A percentile compares a stretch with the other conserved stretches of the same genome.
Evolutionary conservation across 495 filamentous ascomycete genomes (phyloP).

Genomic region (Lindgomyces ingoldianus): DNA sequence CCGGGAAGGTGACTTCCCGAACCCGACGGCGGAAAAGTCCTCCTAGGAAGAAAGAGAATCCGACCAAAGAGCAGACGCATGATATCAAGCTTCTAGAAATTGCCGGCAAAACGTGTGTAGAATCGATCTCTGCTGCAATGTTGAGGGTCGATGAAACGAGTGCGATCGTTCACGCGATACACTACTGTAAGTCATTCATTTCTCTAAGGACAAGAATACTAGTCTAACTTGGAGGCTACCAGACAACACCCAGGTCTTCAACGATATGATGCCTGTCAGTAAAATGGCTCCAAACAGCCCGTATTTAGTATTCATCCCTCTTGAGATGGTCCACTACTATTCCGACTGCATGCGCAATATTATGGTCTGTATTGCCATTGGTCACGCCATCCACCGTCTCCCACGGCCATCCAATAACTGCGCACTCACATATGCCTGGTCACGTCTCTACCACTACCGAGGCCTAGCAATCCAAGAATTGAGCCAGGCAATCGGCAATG

Average conservation of each 20-base stretch:
- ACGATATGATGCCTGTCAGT: not conserved
- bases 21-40: not conserved
- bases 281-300: constrained; percentile 10
- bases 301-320: not conserved
- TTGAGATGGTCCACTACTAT: not conserved
- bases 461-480: constrained; percentile 5
- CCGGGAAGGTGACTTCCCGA: not conserved
- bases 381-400: not conserved
- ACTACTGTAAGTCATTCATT: not conserved
- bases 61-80: not conserved
- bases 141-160: not conserved
- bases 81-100: no score
- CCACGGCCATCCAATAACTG: not conserved
- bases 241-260: not conserved
- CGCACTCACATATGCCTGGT: not conserved
- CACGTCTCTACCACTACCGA: constrained; percentile 12
- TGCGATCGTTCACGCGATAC: not conserved
- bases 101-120: no score
- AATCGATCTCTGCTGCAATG: not conserved
- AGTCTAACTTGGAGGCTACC: not conserved
- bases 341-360: not conserved
- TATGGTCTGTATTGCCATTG: not conserved
- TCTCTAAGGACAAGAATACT: not conserved
- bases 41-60: not conserved
- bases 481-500: not conserved